These are phyloP conservation scores for Favolaschia claudopus DNA, from an alignment of 768 basidiomycete species.

Conservation along the genomic window DNA sequence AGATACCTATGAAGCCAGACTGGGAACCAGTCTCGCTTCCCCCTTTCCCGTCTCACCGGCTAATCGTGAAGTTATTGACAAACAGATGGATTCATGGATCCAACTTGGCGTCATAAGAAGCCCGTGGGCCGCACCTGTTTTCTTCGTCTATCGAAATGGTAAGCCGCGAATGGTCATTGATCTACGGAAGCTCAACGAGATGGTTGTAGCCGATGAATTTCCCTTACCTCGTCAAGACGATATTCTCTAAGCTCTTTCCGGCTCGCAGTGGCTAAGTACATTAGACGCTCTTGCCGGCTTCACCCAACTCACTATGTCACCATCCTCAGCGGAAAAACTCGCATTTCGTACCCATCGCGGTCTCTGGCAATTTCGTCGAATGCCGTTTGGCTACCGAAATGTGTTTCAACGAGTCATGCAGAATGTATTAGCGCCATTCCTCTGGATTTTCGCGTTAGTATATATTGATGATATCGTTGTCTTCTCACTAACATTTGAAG, in stretches of 20 bases:
- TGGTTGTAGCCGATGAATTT: constrained; percentile 26
- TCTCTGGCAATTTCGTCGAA: constrained; percentile 46
- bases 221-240: constrained; percentile 28
- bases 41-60: constrained; percentile 31
- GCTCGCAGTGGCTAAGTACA: constrained; percentile 37
- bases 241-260: constrained; percentile 37
- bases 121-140: constrained; percentile 46
- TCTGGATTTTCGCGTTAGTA: constrained; percentile 47
- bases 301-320: constrained; percentile 42
- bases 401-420: constrained; percentile 53
- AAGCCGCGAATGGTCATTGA: constrained; percentile 46
- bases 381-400: constrained; percentile 48
- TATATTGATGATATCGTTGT: constrained; percentile 53
- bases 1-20: constrained; percentile 31
- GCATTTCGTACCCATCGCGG: constrained; percentile 49
- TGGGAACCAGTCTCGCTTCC: constrained; percentile 35
- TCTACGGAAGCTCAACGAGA: constrained; percentile 32
- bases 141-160: constrained; percentile 44
- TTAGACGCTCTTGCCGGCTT: constrained; percentile 48
- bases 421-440: constrained; percentile 36
- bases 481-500: constrained; percentile 32
- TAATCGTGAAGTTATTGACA: too few relatives aligned
- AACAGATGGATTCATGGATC: constrained; percentile 39
- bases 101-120: constrained; percentile 42
- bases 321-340: constrained; percentile 37